Conservation (phyloP, 1,284 basidiomycete species). For the Leccinum cinnamomeum region DNA sequence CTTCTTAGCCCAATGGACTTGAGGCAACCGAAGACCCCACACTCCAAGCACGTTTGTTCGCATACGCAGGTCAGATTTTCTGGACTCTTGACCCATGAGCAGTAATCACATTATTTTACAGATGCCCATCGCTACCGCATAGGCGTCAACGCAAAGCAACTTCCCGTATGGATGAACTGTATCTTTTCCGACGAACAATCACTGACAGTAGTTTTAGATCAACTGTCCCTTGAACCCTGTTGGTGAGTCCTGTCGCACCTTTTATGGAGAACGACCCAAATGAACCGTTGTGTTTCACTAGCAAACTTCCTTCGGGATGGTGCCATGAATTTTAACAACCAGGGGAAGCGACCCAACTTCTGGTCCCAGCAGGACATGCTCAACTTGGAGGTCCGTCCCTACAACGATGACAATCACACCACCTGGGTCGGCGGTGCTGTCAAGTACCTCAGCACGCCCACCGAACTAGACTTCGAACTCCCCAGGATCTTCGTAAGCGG, state of each 20-base stretch:
- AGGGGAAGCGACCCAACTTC: slow-evolving; percentile 26
- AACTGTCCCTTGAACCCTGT: slow-evolving; percentile 24
- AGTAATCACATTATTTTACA: background rate
- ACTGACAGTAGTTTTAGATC: slow-evolving; percentile 12
- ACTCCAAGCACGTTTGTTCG: slow-evolving; percentile 43
- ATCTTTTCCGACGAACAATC: background rate
- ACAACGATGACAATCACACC: slow-evolving; percentile 29
- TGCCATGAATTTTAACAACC: slow-evolving; percentile 22
- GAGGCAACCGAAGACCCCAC: slow-evolving; percentile 42
- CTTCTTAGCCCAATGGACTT: slow-evolving; percentile 18
- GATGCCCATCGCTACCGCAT: slow-evolving; percentile 28
- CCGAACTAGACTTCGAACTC: slow-evolving; percentile 26
- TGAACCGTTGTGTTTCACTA: background rate
- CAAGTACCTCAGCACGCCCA: slow-evolving; percentile 24
- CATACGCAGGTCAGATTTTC: slow-evolving; percentile 29
- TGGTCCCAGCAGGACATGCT: slow-evolving; percentile 24
- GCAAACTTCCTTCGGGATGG: slow-evolving; percentile 26
- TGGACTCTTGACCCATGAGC: background rate
- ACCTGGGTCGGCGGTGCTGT: slow-evolving; percentile 27
- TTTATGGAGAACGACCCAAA: background rate
- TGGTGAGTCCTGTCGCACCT: slow-evolving; percentile 8
- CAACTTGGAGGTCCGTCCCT: slow-evolving; percentile 16
- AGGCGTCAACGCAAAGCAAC: slow-evolving; percentile 22
- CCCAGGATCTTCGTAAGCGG: slow-evolving; percentile 25
- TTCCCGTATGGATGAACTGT: slow-evolving; percentile 11